Percentiles rank a stretch among this genome's conserved stretches.
phyloP scores from a whole-genome alignment of 2,329 filamentous ascomycete genomes.

The Verticillium nonalfalfae region DNA sequence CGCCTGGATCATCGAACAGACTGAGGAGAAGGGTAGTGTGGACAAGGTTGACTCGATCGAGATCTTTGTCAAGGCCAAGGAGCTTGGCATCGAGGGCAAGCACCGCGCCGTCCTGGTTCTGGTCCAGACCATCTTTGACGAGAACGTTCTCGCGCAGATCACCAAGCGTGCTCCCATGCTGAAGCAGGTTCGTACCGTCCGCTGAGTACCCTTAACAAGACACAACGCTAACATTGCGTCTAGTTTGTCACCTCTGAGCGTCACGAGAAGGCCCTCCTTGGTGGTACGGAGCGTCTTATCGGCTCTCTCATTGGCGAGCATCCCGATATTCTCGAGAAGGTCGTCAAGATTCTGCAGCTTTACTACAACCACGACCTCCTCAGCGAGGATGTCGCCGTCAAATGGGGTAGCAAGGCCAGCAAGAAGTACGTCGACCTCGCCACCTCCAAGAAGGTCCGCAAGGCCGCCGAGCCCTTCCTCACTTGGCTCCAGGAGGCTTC shows the following conservation, averaged over 20 bases:
- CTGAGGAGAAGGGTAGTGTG: constrained; percentile 65
- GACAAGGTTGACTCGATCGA: constrained; percentile 80
- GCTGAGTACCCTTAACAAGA: background rate
- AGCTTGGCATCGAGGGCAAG: constrained; percentile 89
- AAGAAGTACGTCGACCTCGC: constrained; percentile 71
- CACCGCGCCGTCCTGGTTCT: constrained; percentile 89
- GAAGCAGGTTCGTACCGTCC: constrained; percentile 61
- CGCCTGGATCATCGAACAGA: constrained; percentile 79
- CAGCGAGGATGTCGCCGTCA: constrained; percentile 79
- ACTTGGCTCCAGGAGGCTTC: constrained; percentile 89
- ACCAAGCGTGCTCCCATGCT: constrained; percentile 77
- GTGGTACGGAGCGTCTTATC: constrained; percentile 90
- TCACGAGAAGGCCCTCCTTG: constrained; percentile 92
- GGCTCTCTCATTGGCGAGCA: constrained; percentile 65
- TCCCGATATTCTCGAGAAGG: constrained; percentile 66
- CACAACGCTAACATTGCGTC: constrained; percentile 19
- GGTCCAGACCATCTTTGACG: constrained; percentile 88
- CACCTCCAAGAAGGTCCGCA: constrained; percentile 27
- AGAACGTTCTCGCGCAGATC: constrained; percentile 84
- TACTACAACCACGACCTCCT: constrained; percentile 90
- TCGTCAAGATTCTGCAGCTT: constrained; percentile 81
- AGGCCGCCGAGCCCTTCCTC: constrained; percentile 89
- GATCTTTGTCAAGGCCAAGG: constrained; percentile 95
- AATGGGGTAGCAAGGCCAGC: constrained; percentile 91
- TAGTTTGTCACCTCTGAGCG: constrained; percentile 82